Evolutionary conservation across 768 basidiomycete species (phyloP).

Genomic region (Leucosporidium creatinivorum): DNA sequence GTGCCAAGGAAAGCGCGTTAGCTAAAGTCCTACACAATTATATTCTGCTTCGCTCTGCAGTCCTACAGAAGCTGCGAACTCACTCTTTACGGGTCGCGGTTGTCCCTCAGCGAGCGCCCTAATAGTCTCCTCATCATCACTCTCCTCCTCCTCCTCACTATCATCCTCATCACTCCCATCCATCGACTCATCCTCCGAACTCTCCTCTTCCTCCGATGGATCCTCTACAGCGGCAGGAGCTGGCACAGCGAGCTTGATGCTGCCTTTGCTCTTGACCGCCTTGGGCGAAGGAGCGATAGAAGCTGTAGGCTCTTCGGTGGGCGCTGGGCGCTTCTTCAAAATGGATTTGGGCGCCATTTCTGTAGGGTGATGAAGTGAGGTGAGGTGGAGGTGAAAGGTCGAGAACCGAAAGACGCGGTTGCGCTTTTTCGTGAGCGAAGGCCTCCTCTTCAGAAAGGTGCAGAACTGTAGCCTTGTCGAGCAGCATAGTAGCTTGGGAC

Average conservation of each 20-base stretch:
- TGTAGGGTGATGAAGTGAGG: too few relatives aligned
- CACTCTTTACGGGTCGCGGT: constrained; percentile 29
- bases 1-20: too few relatives aligned
- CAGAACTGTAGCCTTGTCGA: too few relatives aligned
- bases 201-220: constrained; percentile 8
- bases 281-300: constrained; percentile 5
- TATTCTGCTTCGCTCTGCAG: not conserved
- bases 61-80: not conserved
- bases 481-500: too few relatives aligned
- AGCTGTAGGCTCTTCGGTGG: constrained; percentile 14
- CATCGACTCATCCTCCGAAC: constrained; percentile 6
- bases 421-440: too few relatives aligned
- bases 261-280: not conserved
- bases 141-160: constrained; percentile 9
- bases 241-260: constrained; percentile 1
- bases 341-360: constrained; percentile 21
- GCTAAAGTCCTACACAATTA: too few relatives aligned
- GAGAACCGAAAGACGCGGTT: too few relatives aligned
- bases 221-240: not conserved
- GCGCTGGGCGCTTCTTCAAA: constrained; percentile 29
- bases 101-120: constrained; percentile 25
- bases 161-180: constrained; percentile 18
- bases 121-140: constrained; percentile 30
- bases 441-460: too few relatives aligned
- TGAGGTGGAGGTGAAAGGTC: too few relatives aligned